Percentiles rank a stretch among this genome's conserved stretches.
Evolutionary conservation across 345 rosid genomes (phyloP).

Genomic region (Citrus hindsii): DNA sequence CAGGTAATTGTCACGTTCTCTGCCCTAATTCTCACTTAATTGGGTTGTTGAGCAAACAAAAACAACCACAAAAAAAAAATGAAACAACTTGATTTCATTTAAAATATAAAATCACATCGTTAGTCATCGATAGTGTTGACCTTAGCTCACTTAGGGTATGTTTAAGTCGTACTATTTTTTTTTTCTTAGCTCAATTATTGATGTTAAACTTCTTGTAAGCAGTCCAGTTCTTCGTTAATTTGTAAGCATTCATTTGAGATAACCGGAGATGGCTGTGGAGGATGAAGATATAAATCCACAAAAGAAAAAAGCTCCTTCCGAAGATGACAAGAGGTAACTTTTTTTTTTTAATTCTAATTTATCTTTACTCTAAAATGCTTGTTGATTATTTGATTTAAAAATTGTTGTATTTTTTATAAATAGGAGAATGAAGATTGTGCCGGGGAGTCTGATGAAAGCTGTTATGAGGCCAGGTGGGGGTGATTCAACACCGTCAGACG

Average conservation of each 20-base stretch:
- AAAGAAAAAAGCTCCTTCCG: slow-evolving; percentile 56
- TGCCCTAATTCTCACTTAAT: neutral
- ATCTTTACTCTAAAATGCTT: slow-evolving; percentile 1
- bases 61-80: neutral
- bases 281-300: slow-evolving; percentile 28
- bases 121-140: neutral
- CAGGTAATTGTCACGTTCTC: neutral
- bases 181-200: neutral
- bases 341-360: neutral
- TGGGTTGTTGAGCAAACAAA: slow-evolving; percentile 9
- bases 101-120: neutral
- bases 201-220: no score
- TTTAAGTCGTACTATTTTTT: neutral
- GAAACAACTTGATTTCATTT: neutral
- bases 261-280: slow-evolving; percentile 35
- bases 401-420: slow-evolving; percentile 2
- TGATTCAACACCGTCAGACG: slow-evolving; percentile 72
- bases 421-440: slow-evolving; percentile 85
- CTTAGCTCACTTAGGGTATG: neutral
- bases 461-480: slow-evolving; percentile 87
- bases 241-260: neutral
- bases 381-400: neutral
- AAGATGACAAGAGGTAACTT: slow-evolving; percentile 53
- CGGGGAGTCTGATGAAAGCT: slow-evolving; percentile 93
- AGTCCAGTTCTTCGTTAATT: neutral